Evolutionary conservation across 352 stramenopile genomes (phyloP).

Genomic region (Globisporangium polare): DNA sequence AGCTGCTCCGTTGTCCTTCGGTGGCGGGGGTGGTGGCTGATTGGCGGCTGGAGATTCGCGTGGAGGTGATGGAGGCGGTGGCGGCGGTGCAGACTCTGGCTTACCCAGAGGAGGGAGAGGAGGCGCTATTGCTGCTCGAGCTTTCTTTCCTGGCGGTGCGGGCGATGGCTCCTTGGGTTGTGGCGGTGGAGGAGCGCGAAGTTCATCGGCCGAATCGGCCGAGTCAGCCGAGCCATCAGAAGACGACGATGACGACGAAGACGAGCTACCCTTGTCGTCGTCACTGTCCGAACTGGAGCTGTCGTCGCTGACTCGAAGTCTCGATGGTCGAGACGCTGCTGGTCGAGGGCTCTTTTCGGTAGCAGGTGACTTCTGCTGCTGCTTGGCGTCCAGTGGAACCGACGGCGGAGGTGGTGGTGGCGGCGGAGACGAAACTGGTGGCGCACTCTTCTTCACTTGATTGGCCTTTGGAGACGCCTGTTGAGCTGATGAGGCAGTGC

Average conservation of each 20-base stretch:
- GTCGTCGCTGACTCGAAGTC: slow-evolving; percentile 44
- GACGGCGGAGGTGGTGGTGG: slow-evolving; percentile 20
- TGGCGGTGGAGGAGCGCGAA: slow-evolving; percentile 2
- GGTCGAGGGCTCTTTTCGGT: slow-evolving; percentile 9
- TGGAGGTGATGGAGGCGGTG: slow-evolving; percentile 15
- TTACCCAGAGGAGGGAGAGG: slow-evolving; percentile 5
- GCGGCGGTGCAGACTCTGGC: slow-evolving; percentile 19
- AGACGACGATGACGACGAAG: slow-evolving; percentile 40
- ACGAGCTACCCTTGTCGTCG: slow-evolving; percentile 23
- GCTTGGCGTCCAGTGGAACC: slow-evolving; percentile 14
- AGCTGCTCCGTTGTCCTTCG: slow-evolving; percentile 10
- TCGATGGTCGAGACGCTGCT: slow-evolving; percentile 16
- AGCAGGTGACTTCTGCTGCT: slow-evolving; percentile 3
- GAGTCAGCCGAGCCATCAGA: slow-evolving; percentile 22
- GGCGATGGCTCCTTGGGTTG: slow-evolving; percentile 2
- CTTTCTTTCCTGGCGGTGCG: slow-evolving; percentile 2
- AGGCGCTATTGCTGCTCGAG: not conserved
- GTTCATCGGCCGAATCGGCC: slow-evolving; percentile 12
- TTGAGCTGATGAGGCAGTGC: not conserved
- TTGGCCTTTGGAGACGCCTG: slow-evolving; percentile 7
- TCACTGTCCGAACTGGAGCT: slow-evolving; percentile 66
- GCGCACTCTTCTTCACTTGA: slow-evolving; percentile 1
- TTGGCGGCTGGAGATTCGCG: not conserved
- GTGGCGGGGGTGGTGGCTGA: slow-evolving; percentile 18
- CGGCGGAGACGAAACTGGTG: slow-evolving; percentile 17